phyloP scores from a whole-genome alignment of 2,329 filamentous ascomycete genomes.

The Penicillium sp. region DNA sequence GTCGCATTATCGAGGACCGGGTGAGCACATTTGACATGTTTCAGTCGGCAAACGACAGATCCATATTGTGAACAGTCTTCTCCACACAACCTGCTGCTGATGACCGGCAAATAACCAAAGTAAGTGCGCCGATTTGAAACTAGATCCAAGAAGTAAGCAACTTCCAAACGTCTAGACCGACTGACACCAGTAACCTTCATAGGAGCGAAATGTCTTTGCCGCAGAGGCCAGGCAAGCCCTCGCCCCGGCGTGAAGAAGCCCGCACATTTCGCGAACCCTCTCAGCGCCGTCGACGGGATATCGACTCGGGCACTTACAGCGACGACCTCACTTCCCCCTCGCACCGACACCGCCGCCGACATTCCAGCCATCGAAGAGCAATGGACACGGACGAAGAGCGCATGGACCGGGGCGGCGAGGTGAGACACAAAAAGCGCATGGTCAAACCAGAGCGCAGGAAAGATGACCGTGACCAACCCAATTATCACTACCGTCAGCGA shows the following conservation, averaged over 20 bases:
- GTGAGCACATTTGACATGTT: constrained; percentile 10
- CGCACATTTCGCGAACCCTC: constrained; percentile 66
- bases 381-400: constrained; percentile 51
- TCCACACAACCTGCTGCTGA: neutral
- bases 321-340: constrained; percentile 38
- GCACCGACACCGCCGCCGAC: constrained; percentile 41
- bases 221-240: constrained; percentile 61
- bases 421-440: constrained; percentile 77
- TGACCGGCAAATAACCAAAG: constrained; percentile 8
- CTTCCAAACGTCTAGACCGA: neutral
- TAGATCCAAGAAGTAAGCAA: neutral
- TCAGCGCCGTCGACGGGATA: constrained; percentile 66
- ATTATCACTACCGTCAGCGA: constrained; percentile 94
- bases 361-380: constrained; percentile 47
- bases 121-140: constrained; percentile 4
- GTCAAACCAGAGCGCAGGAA: constrained; percentile 84
- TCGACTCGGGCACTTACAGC: constrained; percentile 60
- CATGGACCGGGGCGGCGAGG: constrained; percentile 50
- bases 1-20: neutral
- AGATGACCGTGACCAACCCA: constrained; percentile 82
- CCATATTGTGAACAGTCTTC: neutral
- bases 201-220: constrained; percentile 49
- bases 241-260: constrained; percentile 58
- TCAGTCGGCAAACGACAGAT: constrained; percentile 4
- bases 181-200: neutral